Evolutionary conservation across 768 basidiomycete species (phyloP).

Genomic region (Mycena leptocephala): DNA sequence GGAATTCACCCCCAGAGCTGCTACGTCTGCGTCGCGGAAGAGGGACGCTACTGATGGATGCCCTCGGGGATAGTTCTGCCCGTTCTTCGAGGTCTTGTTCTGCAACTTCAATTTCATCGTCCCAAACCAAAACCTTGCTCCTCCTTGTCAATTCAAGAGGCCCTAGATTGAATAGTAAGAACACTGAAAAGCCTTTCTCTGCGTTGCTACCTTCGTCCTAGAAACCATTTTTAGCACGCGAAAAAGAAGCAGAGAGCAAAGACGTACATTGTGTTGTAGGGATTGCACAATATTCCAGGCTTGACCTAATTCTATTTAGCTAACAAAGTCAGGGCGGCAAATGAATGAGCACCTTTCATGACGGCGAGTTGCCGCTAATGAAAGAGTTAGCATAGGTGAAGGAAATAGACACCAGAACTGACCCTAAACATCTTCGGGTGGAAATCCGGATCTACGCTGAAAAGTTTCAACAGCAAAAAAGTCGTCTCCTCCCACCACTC

Average conservation of each 20-base stretch:
- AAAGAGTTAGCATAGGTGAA: neutral
- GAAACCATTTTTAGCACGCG: constrained; percentile 7
- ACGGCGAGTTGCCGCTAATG: constrained; percentile 89
- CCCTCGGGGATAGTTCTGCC: constrained; percentile 69
- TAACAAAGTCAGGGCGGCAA: constrained; percentile 3
- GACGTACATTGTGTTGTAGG: constrained; percentile 79
- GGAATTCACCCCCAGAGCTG: constrained; percentile 80
- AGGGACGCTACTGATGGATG: constrained; percentile 77
- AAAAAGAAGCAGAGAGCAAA: neutral
- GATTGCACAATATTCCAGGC: constrained; percentile 94
- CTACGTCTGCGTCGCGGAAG: constrained; percentile 69
- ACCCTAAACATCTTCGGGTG: constrained; percentile 93
- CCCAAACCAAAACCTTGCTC: constrained; percentile 86
- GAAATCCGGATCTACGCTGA: constrained; percentile 88
- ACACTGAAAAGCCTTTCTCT: constrained; percentile 17
- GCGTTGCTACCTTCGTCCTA: constrained; percentile 79
- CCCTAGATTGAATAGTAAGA: constrained; percentile 60
- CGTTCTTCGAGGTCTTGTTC: constrained; percentile 68
- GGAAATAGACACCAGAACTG: constrained; percentile 17
- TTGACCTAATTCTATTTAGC: constrained; percentile 64
- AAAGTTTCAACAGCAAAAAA: constrained; percentile 81
- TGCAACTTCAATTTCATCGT: constrained; percentile 85
- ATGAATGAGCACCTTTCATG: constrained; percentile 72
- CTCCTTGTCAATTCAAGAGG: constrained; percentile 92
- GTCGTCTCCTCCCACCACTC: constrained; percentile 94